Evolutionary conservation across 2,329 filamentous ascomycete genomes (phyloP).

Genomic region (Venturia nashicola): DNA sequence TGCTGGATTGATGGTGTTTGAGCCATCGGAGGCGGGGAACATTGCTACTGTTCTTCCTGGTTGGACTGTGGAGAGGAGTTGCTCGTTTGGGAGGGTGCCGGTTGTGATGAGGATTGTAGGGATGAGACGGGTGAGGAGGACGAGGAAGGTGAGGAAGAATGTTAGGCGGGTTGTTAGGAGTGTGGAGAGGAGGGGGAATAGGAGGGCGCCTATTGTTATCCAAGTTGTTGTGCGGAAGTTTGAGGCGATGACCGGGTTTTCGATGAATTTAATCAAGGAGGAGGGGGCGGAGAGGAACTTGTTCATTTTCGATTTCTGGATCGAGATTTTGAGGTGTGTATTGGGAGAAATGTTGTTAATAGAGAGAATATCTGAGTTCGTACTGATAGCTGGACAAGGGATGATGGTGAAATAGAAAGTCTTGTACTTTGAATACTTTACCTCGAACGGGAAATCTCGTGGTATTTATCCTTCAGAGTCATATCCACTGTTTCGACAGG

Average conservation of each 20-base stretch:
- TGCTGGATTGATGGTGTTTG: not conserved
- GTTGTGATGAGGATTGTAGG: conserved; percentile 7
- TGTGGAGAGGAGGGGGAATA: not conserved
- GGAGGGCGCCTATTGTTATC: conserved; percentile 1
- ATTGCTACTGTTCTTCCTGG: not conserved
- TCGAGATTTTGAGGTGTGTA: too few relatives aligned
- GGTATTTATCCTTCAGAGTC: not conserved
- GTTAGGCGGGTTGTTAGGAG: conserved; percentile 2
- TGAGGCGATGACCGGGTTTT: not conserved
- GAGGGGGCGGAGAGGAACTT: not conserved
- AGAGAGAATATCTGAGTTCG: not conserved
- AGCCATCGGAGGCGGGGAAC: conserved; percentile 1
- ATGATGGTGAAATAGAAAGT: not conserved
- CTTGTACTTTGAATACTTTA: not conserved
- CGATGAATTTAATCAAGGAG: not conserved
- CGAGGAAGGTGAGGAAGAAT: not conserved
- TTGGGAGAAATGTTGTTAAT: not conserved
- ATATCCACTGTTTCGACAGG: not conserved
- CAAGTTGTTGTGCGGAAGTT: conserved; percentile 9
- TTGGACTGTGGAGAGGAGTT: not conserved
- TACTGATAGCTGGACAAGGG: not conserved
- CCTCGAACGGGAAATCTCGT: not conserved
- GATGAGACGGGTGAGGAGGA: not conserved
- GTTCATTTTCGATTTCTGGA: not conserved
- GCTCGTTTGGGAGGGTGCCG: not conserved